Base-by-base conservation (phyloP, 1,284 basidiomycete genomes). In the Schizophyllum commune region DNA sequence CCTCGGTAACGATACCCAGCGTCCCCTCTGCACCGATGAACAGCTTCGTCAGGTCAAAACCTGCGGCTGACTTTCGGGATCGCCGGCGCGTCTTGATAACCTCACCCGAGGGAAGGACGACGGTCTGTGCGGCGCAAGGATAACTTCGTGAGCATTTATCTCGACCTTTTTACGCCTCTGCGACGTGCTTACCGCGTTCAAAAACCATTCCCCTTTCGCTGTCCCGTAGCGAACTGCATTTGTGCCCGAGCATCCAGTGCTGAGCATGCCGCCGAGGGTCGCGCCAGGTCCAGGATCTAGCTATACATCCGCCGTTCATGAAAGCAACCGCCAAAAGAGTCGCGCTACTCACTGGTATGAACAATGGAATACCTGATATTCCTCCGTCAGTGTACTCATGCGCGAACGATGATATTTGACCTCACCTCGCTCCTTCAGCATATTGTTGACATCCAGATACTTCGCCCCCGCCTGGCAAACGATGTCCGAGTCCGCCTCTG, bases 1-100 rank as follows among this genome's bases (percentile, higher is more conserved):
- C 86, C 80, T 97, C 95, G 0, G 93, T 96, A 34, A 98, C 83
- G 60, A 98, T 92, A 0, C 96, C 96, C 22, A 98, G 76, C 0
- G 95, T 98, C 0, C 96, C 96, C 71, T 98, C 96, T 0, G 94
- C 92, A 19, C 96, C 95, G 59, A 97, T 91, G 75, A 98, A 98
- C 17, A 98, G 74, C 68, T 96, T 94, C 1, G 94, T 96, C 1
- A 86, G 79, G 68, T 98, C 95, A 60, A 93, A 95, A 1, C 96
- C 96, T 0, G 94, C 94, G 0, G 92, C 89, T 0, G 92, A 96
- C 72, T 98, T 98, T 56, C 89, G 79, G 0, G 96, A 89, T 47
- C 92, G 78, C 52, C 85, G 81, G 1, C 96, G 85, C 0, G 96
- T 98, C 72, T 96, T 96, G 72, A 98, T 95, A 17, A 98, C 89